These are phyloP conservation scores for Porpolomopsis calyptriformis DNA, from an alignment of 768 basidiomycete genomes.

Conservation along the genomic window DNA sequence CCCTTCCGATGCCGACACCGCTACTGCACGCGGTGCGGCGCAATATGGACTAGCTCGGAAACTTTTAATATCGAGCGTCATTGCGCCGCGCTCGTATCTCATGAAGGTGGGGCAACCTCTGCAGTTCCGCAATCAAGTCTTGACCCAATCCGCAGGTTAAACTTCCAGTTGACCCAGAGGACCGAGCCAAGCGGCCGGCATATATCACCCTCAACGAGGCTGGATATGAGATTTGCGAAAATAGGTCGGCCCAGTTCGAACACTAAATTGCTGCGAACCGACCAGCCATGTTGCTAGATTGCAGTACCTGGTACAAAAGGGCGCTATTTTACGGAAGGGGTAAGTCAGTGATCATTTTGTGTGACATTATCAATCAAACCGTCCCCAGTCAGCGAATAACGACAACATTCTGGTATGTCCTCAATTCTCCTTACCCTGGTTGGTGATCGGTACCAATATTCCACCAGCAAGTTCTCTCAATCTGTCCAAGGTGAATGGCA, in stretches of 20 bases:
- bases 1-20: constrained; percentile 80
- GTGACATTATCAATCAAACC: constrained; percentile 14
- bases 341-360: constrained; percentile 24
- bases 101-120: constrained; percentile 58
- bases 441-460: constrained; percentile 8
- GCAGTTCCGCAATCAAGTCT: not conserved
- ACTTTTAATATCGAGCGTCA: constrained; percentile 69
- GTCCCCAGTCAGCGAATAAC: constrained; percentile 59
- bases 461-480: constrained; percentile 61
- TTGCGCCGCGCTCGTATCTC: constrained; percentile 74
- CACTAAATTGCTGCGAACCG: constrained; percentile 12
- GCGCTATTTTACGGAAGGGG: constrained; percentile 81
- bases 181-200: constrained; percentile 74
- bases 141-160: constrained; percentile 47
- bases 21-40: constrained; percentile 81
- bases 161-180: constrained; percentile 77
- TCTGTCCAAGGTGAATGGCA: constrained; percentile 35
- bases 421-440: constrained; percentile 5
- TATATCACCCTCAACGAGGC: constrained; percentile 74
- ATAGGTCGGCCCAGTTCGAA: constrained; percentile 40
- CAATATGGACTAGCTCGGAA: constrained; percentile 73
- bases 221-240: constrained; percentile 72
- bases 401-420: constrained; percentile 70
- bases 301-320: constrained; percentile 81
- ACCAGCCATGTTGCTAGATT: constrained; percentile 40